Base-by-base conservation (phyloP, 768 basidiomycete species). In the Lactarius tabidus region DNA sequence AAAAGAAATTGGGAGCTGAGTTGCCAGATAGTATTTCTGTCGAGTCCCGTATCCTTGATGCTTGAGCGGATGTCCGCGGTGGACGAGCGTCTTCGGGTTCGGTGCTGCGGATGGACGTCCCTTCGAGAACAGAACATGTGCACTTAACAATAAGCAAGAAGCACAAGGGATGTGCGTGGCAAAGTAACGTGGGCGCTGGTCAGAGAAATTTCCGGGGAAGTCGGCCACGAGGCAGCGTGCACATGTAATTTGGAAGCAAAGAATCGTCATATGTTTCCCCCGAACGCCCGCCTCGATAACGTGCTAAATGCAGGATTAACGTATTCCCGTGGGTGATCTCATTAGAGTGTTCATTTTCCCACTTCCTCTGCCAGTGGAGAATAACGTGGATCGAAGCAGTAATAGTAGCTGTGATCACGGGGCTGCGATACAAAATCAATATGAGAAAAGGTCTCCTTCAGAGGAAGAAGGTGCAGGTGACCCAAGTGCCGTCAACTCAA, bases 141-240 rank as follows among this genome's bases (percentile, higher is more conserved):
- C 8, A 15, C 45, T 31, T 56, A 20, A 57, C 59, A 14, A 51
- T 35, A 61, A 10, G 55, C 35, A 54, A 41, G 59, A 57, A 57
- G 64, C 23, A n/a, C 48, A 12, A 15, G 45, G 48, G 5, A 12
- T 7, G 18, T 48, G 58, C 53, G n/a, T 53, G 29, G 33, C 58
- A 29, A 60, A 60, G 14, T 4, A 23, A 38, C 59, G 36, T 33
- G 39, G 54, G 63, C 28, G 53, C 57, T 38, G 18, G 54, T 65
- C 23, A 36, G 39, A 60, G 45, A 56, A 12, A 36, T 18, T 14
- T 48, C 57, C 59, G 64, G 59, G 35, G 39, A 60, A 36, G 54
- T 52, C 59, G 64, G 59, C 54, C 64, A 61, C 59, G 64, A 65
- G 64, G 64, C 64, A 33, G 20, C 20, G 28, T 15, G 36, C 36